Evolutionary conservation across 176 grass and related monocot species (phyloP).

Genomic region (Raddia guianensis): DNA sequence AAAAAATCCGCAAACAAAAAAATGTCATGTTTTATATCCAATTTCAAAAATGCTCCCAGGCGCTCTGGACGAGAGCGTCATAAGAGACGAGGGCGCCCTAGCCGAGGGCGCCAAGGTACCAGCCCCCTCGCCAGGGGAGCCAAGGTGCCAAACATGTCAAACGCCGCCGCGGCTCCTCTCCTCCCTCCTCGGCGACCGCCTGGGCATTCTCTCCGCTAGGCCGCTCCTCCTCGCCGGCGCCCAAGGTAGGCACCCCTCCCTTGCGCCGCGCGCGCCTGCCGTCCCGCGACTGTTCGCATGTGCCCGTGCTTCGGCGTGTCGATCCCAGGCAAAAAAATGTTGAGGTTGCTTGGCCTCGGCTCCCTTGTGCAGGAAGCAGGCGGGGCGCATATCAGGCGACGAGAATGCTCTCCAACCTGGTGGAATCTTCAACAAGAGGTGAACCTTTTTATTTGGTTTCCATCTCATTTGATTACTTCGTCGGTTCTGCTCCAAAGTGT

Average conservation of each 20-base stretch:
- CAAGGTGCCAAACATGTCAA: too few species aligned
- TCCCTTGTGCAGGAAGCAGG: slow-evolving; percentile 52
- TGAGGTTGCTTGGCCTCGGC: not conserved
- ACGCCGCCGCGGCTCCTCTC: slow-evolving; percentile 68
- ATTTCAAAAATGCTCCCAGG: too few species aligned
- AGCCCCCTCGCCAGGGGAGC: too few species aligned
- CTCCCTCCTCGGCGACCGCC: slow-evolving; percentile 67
- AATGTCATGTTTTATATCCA: too few species aligned
- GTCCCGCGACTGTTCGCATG: slow-evolving; percentile 7
- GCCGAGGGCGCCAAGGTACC: too few species aligned
- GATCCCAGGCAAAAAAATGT: not conserved
- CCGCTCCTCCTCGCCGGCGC: slow-evolving; percentile 29
- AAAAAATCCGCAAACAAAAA: too few species aligned
- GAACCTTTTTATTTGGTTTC: slow-evolving; percentile 12
- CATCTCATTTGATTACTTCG: not conserved
- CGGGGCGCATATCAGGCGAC: slow-evolving; percentile 49
- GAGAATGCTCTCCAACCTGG: slow-evolving; percentile 74
- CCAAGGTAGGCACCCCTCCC: slow-evolving; percentile 16
- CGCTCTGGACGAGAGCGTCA: too few species aligned
- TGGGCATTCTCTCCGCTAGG: slow-evolving; percentile 51
- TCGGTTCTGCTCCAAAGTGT: not conserved
- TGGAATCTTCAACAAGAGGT: slow-evolving; percentile 92
- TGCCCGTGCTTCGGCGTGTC: not conserved
- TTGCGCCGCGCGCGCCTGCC: not conserved
- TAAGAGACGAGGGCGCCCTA: too few species aligned